A percentile compares a stretch with the other conserved stretches of the same genome.
phyloP scores from a whole-genome alignment of 768 basidiomycete genomes.

The Sarcodon aspratus region DNA sequence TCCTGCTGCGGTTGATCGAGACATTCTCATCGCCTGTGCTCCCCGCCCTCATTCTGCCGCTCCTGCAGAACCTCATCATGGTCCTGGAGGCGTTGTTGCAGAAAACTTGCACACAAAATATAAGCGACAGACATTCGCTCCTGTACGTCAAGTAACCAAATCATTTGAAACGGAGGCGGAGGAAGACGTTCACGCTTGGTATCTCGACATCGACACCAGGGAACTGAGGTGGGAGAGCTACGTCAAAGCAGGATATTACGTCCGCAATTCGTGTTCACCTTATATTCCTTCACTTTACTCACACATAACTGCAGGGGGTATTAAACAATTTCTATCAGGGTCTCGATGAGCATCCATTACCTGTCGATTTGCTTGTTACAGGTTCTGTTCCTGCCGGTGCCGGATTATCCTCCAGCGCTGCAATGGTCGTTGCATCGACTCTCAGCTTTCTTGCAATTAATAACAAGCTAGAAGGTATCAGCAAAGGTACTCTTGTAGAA shows the following conservation, averaged over 20 bases:
- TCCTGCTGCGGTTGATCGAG: constrained; percentile 76
- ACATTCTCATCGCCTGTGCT: constrained; percentile 71
- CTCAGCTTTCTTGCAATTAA: constrained; percentile 74
- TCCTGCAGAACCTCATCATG: constrained; percentile 13
- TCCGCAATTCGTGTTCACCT: constrained; percentile 22
- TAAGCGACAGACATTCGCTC: constrained; percentile 44
- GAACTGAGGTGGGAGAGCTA: constrained; percentile 80
- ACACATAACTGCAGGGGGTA: constrained; percentile 39
- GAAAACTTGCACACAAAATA: constrained; percentile 58
- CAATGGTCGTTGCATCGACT: constrained; percentile 84
- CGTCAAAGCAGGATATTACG: constrained; percentile 79
- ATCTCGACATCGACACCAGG: constrained; percentile 61
- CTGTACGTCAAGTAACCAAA: constrained; percentile 21
- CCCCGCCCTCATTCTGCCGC: constrained; percentile 19
- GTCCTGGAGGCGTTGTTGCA: constrained; percentile 45
- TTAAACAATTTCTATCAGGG: constrained; percentile 46
- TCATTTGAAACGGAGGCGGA: constrained; percentile 17
- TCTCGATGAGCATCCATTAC: constrained; percentile 27
- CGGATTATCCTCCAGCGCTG: constrained; percentile 80
- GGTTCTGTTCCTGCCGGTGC: constrained; percentile 83
- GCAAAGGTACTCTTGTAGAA: constrained; percentile 62
- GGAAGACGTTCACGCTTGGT: constrained; percentile 41
- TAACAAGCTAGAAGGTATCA: constrained; percentile 40
- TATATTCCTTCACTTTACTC: neutral
- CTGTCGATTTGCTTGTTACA: constrained; percentile 66